phyloP scores from a whole-genome alignment of 768 basidiomycete species.

The Termitomyces sp. region DNA sequence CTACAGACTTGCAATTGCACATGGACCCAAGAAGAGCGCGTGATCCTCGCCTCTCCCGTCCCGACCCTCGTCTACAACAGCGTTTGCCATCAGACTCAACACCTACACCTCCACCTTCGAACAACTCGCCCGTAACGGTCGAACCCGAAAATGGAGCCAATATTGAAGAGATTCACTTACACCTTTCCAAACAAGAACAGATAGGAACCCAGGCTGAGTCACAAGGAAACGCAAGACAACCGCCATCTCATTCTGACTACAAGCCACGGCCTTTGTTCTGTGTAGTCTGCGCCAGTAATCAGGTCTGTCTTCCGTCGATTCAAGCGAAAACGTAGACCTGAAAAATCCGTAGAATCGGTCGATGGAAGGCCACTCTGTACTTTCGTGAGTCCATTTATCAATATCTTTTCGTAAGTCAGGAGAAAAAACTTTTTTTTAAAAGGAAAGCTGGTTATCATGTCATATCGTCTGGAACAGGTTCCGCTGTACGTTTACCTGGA shows the following conservation, averaged over 20 bases:
- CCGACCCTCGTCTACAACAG: conserved; percentile 62
- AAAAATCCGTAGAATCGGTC: conserved; percentile 72
- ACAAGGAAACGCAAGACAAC: background rate
- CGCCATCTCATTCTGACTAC: conserved; percentile 25
- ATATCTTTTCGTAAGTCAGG: background rate
- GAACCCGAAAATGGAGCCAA: conserved; percentile 21
- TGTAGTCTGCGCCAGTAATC: conserved; percentile 99
- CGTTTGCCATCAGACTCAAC: conserved; percentile 36
- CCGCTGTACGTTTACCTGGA: conserved; percentile 93
- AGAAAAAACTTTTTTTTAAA: conserved; percentile 12
- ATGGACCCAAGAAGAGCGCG: conserved; percentile 83
- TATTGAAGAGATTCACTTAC: conserved; percentile 6
- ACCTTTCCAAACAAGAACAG: conserved; percentile 1
- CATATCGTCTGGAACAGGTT: conserved; percentile 93
- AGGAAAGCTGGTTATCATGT: conserved; percentile 92
- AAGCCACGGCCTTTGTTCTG: conserved; percentile 85
- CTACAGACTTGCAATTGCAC: conserved; percentile 8
- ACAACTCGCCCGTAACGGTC: conserved; percentile 8
- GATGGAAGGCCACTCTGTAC: conserved; percentile 94
- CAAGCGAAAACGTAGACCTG: conserved; percentile 9
- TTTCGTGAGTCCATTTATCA: conserved; percentile 56
- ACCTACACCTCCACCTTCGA: conserved; percentile 23
- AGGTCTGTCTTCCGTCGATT: conserved; percentile 47
- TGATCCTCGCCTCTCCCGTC: conserved; percentile 73
- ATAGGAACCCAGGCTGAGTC: conserved; percentile 1